A percentile compares a stretch with the other conserved stretches of the same genome.
Conservation (phyloP, 2,329 filamentous ascomycete genomes). For the Hypoxylon sp. region DNA sequence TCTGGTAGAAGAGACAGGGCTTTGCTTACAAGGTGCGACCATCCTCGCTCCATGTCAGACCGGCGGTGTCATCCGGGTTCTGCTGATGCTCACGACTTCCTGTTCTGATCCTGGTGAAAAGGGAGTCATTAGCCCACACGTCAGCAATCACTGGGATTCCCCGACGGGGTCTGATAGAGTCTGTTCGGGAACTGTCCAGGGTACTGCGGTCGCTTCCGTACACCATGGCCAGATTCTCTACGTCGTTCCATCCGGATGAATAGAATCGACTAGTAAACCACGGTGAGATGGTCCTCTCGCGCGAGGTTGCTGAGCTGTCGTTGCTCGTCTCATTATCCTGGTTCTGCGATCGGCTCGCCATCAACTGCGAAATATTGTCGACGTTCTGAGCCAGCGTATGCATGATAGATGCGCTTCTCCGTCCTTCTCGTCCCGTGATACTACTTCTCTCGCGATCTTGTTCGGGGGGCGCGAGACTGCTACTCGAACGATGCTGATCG, state of each 20-base stretch:
- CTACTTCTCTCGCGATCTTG: conserved; percentile 53
- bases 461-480: conserved; percentile 49
- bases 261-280: conserved; percentile 51
- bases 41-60: conserved; percentile 74
- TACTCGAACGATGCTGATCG: conserved; percentile 49
- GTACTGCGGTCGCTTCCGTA: conserved; percentile 46
- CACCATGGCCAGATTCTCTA: conserved; percentile 61
- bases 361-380: conserved; percentile 46
- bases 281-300: conserved; percentile 48
- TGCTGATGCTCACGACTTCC: conserved; percentile 59
- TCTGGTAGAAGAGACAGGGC: conserved; percentile 13
- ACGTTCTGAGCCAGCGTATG: conserved; percentile 51
- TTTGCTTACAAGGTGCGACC: conserved; percentile 70
- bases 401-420: conserved; percentile 51
- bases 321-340: conserved; percentile 38
- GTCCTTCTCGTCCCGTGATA: conserved; percentile 50
- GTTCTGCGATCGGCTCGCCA: conserved; percentile 44
- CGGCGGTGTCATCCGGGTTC: conserved; percentile 71
- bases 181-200: conserved; percentile 51
- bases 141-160: conserved; percentile 54
- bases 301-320: conserved; percentile 41
- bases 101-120: conserved; percentile 49
- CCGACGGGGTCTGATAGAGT: conserved; percentile 51
- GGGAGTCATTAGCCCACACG: conserved; percentile 52
- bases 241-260: conserved; percentile 58